Conservation (phyloP, 106 monocot genomes). For the Acanthochlamys bracteata region DNA sequence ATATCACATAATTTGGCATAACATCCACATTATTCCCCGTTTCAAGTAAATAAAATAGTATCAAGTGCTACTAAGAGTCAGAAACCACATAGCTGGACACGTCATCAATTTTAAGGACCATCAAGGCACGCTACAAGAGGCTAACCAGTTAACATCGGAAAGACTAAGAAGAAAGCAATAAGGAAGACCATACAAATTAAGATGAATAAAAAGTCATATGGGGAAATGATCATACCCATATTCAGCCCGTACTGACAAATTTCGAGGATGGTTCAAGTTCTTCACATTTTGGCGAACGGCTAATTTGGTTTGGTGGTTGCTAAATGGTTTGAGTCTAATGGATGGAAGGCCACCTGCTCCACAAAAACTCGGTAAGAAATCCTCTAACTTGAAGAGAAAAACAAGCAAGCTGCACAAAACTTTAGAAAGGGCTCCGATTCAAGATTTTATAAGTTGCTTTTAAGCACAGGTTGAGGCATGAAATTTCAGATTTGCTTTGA, state of each 20-base stretch:
- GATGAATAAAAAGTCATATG: background rate
- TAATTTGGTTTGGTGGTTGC: slow-evolving; percentile 9
- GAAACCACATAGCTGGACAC: background rate
- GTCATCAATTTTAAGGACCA: background rate
- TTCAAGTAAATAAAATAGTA: background rate
- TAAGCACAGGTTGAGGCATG: too few relatives aligned
- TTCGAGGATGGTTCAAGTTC: slow-evolving; percentile 4
- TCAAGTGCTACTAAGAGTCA: background rate
- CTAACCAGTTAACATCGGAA: background rate
- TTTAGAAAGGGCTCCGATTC: too few relatives aligned
- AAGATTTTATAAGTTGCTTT: too few relatives aligned
- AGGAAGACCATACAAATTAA: background rate
- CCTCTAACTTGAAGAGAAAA: background rate
- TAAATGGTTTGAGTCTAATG: background rate
- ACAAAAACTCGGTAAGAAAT: slow-evolving; percentile 13
- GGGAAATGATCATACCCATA: slow-evolving; percentile 6
- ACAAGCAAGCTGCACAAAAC: too few relatives aligned
- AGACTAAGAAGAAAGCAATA: background rate
- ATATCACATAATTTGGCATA: too few relatives aligned
- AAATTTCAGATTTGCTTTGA: too few relatives aligned
- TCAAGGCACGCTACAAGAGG: background rate
- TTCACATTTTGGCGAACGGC: slow-evolving; percentile 15
- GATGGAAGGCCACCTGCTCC: slow-evolving; percentile 2
- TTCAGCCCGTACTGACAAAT: slow-evolving; percentile 18
- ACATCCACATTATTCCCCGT: too few relatives aligned